phyloP scores from a whole-genome alignment of 768 basidiomycete genomes.

The Naematelia aurantialba region DNA sequence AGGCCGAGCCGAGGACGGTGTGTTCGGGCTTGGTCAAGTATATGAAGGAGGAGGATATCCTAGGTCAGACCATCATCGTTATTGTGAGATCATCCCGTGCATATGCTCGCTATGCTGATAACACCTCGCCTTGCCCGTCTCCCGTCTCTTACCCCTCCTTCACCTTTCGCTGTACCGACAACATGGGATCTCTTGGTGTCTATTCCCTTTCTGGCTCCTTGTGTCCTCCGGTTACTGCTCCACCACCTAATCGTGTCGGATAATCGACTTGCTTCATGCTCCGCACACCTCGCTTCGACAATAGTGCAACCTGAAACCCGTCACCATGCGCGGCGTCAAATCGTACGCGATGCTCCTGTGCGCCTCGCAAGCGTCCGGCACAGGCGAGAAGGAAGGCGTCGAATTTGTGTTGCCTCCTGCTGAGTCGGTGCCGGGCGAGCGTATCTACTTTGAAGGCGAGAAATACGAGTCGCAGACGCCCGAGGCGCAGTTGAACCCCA shows the following conservation, averaged over 20 bases:
- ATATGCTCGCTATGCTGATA: background rate
- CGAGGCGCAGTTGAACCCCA: conserved; percentile 85
- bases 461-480: conserved; percentile 76
- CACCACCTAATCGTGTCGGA: too few species aligned
- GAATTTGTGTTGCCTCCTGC: conserved; percentile 86
- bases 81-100: conserved; percentile 59
- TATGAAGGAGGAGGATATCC: conserved; percentile 91
- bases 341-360: conserved; percentile 97
- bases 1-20: conserved; percentile 88
- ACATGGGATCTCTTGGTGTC: too few species aligned
- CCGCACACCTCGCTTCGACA: too few species aligned
- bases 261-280: conserved; percentile 8
- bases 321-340: conserved; percentile 94
- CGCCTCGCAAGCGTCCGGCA: conserved; percentile 65
- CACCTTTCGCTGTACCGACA: too few species aligned
- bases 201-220: too few species aligned
- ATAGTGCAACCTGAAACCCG: conserved; percentile 78
- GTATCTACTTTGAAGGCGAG: conserved; percentile 89
- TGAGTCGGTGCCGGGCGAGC: conserved; percentile 81
- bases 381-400: conserved; percentile 74
- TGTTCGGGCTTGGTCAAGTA: conserved; percentile 96
- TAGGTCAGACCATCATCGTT: conserved; percentile 72
- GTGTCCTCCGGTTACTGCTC: too few species aligned
- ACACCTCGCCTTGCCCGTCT: background rate
- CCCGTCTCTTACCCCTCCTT: background rate